These are phyloP conservation scores for Kluyveromyces sp. DNA, from an alignment of 1,139 yeast species.

Conservation along the genomic window DNA sequence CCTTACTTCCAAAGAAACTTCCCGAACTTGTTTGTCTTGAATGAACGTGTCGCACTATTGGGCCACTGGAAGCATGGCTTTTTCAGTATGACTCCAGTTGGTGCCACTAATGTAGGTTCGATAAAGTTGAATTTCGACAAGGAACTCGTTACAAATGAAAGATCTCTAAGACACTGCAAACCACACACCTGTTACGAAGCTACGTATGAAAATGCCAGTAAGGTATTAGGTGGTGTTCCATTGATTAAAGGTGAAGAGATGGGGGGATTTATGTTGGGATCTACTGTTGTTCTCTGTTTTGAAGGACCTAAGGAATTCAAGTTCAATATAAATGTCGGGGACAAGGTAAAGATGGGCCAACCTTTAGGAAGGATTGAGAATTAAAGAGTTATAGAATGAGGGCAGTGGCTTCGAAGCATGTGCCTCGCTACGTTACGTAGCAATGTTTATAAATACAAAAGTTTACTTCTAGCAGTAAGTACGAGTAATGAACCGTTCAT, in stretches of 20 bases:
- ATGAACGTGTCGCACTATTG: conserved; percentile 89
- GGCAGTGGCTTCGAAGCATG: neutral
- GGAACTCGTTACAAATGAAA: conserved; percentile 72
- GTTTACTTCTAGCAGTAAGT: neutral
- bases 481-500: neutral
- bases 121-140: conserved; percentile 88
- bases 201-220: conserved; percentile 74
- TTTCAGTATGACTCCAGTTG: conserved; percentile 98
- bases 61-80: conserved; percentile 98
- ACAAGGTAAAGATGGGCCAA: conserved; percentile 81
- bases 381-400: conserved; percentile 11
- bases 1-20: conserved; percentile 90
- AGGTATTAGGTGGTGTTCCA: conserved; percentile 81
- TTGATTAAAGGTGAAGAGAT: conserved; percentile 87
- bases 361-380: conserved; percentile 49
- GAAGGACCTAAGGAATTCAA: conserved; percentile 84
- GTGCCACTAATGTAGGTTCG: conserved; percentile 98
- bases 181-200: conserved; percentile 93
- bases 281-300: conserved; percentile 91
- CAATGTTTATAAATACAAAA: neutral
- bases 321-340: conserved; percentile 64
- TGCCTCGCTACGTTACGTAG: neutral
- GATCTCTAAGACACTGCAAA: conserved; percentile 31
- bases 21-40: conserved; percentile 79
- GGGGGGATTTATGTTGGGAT: conserved; percentile 95